phyloP scores from a whole-genome alignment of 164 flowering plant species.

The Cinnamomum micranthum region DNA sequence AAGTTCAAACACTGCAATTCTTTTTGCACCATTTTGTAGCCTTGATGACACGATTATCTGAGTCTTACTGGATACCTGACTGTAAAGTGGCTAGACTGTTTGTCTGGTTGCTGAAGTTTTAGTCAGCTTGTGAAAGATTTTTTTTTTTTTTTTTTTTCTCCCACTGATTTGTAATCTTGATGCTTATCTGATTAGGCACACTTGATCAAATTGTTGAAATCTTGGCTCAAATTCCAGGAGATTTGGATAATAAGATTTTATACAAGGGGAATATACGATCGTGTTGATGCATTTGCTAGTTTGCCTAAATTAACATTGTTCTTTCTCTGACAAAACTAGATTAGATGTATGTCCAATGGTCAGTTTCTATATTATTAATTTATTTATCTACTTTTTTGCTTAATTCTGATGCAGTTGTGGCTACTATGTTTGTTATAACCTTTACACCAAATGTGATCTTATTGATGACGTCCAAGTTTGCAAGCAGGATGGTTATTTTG shows the following conservation, averaged over 20 bases:
- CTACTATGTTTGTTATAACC: no score
- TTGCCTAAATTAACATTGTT: background rate
- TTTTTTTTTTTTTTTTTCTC: no score
- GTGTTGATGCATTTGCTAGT: background rate
- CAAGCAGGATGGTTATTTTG: background rate
- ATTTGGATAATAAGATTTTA: no score
- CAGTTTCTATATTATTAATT: background rate
- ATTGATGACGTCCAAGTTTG: background rate
- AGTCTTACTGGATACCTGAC: background rate
- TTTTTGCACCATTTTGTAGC: background rate
- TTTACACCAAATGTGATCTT: background rate
- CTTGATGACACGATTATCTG: background rate
- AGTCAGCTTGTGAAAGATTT: background rate
- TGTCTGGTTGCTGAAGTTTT: background rate
- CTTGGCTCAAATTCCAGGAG: background rate
- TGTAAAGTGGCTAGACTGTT: background rate
- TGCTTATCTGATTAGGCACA: no score
- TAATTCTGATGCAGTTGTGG: background rate
- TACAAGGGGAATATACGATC: no score
- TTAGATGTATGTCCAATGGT: background rate
- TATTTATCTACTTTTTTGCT: background rate
- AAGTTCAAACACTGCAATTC: background rate
- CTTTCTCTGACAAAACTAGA: background rate
- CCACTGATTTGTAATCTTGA: background rate
- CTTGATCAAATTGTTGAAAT: no score